Evolutionary conservation across 2,329 filamentous ascomycete genomes (phyloP).

Genomic region (Ploettnerulaceae sp.): DNA sequence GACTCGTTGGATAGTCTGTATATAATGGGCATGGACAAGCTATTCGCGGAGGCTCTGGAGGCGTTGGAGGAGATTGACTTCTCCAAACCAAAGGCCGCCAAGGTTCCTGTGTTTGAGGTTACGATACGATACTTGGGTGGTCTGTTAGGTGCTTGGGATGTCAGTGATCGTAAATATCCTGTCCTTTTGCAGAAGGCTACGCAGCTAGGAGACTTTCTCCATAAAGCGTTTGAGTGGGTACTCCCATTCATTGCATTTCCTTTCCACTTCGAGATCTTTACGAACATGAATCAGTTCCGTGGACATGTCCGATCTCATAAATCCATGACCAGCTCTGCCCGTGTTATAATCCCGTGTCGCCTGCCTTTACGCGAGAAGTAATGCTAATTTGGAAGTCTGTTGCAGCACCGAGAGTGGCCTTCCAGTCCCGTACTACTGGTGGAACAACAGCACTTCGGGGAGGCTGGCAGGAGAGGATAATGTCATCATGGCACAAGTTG

Average conservation of each 20-base stretch:
- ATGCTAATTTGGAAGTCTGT: neutral
- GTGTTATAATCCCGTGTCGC: neutral
- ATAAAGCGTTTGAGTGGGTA: slow-evolving; percentile 39
- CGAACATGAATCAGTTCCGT: neutral
- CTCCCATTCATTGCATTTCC: neutral
- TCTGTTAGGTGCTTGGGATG: slow-evolving; percentile 35
- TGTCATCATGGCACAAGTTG: slow-evolving; percentile 10
- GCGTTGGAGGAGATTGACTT: slow-evolving; percentile 59
- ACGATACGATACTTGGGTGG: slow-evolving; percentile 38
- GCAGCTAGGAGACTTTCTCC: slow-evolving; percentile 33
- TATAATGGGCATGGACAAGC: slow-evolving; percentile 74
- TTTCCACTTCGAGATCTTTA: neutral
- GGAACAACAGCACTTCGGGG: slow-evolving; percentile 2
- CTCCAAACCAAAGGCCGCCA: slow-evolving; percentile 15
- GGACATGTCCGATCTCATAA: neutral
- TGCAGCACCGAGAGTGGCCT: slow-evolving; percentile 37
- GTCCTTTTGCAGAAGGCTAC: slow-evolving; percentile 30
- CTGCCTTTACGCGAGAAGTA: neutral
- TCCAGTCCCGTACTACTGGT: slow-evolving; percentile 10
- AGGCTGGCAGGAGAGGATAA: neutral
- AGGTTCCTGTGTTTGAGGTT: slow-evolving; percentile 37
- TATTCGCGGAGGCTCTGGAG: slow-evolving; percentile 58
- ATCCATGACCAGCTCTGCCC: neutral
- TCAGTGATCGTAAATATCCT: slow-evolving; percentile 28
- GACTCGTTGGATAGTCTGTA: slow-evolving; percentile 77